phyloP scores from a whole-genome alignment of 2,329 filamentous ascomycete species.

The Parafenestella ontariensis region DNA sequence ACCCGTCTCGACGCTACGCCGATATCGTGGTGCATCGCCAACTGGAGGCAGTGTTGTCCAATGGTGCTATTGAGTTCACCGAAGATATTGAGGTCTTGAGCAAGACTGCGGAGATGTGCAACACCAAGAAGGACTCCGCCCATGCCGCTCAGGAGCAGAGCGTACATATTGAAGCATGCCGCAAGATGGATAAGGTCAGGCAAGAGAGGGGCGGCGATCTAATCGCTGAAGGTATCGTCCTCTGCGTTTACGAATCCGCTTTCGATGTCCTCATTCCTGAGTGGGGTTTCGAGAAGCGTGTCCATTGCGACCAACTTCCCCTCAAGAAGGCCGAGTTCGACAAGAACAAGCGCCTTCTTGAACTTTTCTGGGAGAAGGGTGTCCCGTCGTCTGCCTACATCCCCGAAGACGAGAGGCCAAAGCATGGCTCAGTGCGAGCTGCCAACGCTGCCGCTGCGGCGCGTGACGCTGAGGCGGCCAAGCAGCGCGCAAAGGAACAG shows the following conservation, averaged over 20 bases:
- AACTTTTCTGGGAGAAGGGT: constrained; percentile 99
- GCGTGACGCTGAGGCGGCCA: constrained; percentile 81
- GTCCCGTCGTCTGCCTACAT: constrained; percentile 95
- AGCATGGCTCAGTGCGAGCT: constrained; percentile 76
- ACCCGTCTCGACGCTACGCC: constrained; percentile 90
- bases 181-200: constrained; percentile 90
- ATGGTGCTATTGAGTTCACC: constrained; percentile 80
- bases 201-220: constrained; percentile 88
- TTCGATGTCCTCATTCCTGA: constrained; percentile 98
- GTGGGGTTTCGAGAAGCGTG: constrained; percentile 98
- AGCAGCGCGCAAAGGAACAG: constrained; percentile 80
- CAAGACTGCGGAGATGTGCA: constrained; percentile 94
- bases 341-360: constrained; percentile 91
- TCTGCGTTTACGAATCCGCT: constrained; percentile 97
- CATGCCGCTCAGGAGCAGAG: constrained; percentile 98
- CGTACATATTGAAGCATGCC: constrained; percentile 96
- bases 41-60: constrained; percentile 83
- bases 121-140: constrained; percentile 98
- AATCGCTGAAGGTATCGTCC: constrained; percentile 92
- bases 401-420: constrained; percentile 94
- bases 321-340: constrained; percentile 99
- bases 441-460: constrained; percentile 78
- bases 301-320: constrained; percentile 97
- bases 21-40: constrained; percentile 96
- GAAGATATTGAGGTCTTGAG: constrained; percentile 88